Conservation (phyloP, 176 grass and related monocot species). For the Eragrostis nindensis region DNA sequence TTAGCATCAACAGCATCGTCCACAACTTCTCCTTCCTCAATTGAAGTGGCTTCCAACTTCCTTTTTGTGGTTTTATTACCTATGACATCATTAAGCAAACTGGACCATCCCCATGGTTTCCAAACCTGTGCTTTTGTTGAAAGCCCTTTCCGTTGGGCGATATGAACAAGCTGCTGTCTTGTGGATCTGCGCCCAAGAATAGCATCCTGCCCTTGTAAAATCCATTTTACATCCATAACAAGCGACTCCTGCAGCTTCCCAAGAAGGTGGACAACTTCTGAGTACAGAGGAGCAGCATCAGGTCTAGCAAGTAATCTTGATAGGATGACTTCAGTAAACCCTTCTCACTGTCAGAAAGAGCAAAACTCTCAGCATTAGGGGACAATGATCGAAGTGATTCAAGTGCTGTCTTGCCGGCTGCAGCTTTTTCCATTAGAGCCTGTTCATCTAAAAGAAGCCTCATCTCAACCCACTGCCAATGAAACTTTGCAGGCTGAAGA, state of each 20-base stretch:
- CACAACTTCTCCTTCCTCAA: slow-evolving; percentile 98
- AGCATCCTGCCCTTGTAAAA: slow-evolving; percentile 88
- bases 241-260: slow-evolving; percentile 94
- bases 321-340: slow-evolving; percentile 94
- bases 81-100: slow-evolving; percentile 50
- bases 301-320: slow-evolving; percentile 93
- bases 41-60: slow-evolving; percentile 74
- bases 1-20: slow-evolving; percentile 84
- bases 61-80: slow-evolving; percentile 74
- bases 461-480: slow-evolving; percentile 99
- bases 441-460: slow-evolving; percentile 98
- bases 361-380: slow-evolving; percentile 70
- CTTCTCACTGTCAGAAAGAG: slow-evolving; percentile 93
- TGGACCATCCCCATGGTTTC: slow-evolving; percentile 98
- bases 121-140: slow-evolving; percentile 75
- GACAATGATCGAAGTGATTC: slow-evolving; percentile 83
- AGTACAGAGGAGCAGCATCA: slow-evolving; percentile 93
- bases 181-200: slow-evolving; percentile 91
- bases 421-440: slow-evolving; percentile 89
- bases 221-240: slow-evolving; percentile 96
- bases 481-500: slow-evolving; percentile 95
- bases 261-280: slow-evolving; percentile 89
- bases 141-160: slow-evolving; percentile 78
- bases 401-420: slow-evolving; percentile 64
- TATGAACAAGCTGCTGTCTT: slow-evolving; percentile 84